Percentiles rank a stretch among this genome's conserved stretches.
Conservation (phyloP, 2,329 filamentous ascomycete genomes). For the Kalaharituber pfeilii region DNA sequence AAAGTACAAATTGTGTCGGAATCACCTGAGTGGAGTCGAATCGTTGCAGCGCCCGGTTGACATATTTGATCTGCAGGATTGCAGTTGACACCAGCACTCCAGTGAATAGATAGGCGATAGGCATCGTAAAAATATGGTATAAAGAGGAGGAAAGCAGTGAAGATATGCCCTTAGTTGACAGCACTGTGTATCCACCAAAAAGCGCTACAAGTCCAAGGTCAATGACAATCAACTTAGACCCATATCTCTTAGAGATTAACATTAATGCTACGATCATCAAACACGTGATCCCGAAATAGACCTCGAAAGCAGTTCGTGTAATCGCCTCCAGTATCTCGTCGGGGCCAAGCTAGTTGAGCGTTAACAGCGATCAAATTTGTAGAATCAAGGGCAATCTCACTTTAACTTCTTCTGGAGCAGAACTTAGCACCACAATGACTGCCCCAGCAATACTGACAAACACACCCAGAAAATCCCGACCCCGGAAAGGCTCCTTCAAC, state of each 20-base stretch:
- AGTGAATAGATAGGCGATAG: constrained; percentile 75
- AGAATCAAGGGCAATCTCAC: constrained; percentile 1
- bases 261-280: constrained; percentile 58
- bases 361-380: constrained; percentile 7
- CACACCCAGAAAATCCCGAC: constrained; percentile 73
- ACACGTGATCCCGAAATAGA: constrained; percentile 66
- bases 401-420: constrained; percentile 74
- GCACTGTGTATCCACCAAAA: constrained; percentile 94
- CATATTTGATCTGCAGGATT: constrained; percentile 90
- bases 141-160: constrained; percentile 85
- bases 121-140: constrained; percentile 74
- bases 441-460: constrained; percentile 72
- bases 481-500: constrained; percentile 77
- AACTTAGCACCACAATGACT: constrained; percentile 82
- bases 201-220: constrained; percentile 84
- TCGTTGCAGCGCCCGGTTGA: constrained; percentile 75
- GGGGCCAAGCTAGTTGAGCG: constrained; percentile 44
- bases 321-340: constrained; percentile 83
- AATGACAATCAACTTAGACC: constrained; percentile 71
- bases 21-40: constrained; percentile 98
- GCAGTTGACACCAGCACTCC: constrained; percentile 66
- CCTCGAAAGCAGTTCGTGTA: constrained; percentile 71
- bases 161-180: constrained; percentile 90
- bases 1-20: constrained; percentile 90
- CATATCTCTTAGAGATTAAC: constrained; percentile 67